A percentile compares a stretch with the other conserved stretches of the same genome.
Evolutionary conservation across 176 grass and related monocot genomes (phyloP).

Genomic region (Paspalum notatum): DNA sequence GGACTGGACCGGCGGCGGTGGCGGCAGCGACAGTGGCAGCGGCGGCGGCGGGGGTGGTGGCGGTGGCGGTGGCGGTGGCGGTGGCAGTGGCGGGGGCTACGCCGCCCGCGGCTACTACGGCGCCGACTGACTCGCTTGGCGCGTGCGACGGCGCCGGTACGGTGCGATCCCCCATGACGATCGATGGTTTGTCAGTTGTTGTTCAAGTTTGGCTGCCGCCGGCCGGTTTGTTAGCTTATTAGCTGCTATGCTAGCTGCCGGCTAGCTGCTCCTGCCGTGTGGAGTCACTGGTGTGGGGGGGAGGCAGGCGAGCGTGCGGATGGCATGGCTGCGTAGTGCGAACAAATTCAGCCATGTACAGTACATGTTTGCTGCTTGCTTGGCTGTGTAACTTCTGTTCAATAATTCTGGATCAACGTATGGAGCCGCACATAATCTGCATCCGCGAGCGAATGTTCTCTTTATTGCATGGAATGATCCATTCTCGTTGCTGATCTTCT

Average conservation of each 20-base stretch:
- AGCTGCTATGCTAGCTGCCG: neutral
- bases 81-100: neutral
- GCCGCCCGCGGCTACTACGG: neutral
- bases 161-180: neutral
- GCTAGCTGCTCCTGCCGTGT: too few species aligned
- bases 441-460: neutral
- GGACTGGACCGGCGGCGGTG: neutral
- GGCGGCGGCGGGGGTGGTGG: too few species aligned
- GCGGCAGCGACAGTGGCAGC: neutral
- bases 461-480: neutral
- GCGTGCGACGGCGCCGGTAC: neutral
- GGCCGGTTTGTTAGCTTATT: neutral
- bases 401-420: slow-evolving; percentile 2
- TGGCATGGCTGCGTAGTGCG: neutral
- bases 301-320: neutral
- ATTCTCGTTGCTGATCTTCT: neutral
- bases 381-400: slow-evolving; percentile 1
- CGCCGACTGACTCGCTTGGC: neutral
- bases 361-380: neutral
- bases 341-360: neutral
- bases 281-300: neutral
- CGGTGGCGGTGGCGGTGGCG: neutral
- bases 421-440: neutral
- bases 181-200: neutral
- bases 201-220: neutral